Evolutionary conservation across 768 basidiomycete genomes (phyloP).

Genomic region (Kwoniella mangroviensis): DNA sequence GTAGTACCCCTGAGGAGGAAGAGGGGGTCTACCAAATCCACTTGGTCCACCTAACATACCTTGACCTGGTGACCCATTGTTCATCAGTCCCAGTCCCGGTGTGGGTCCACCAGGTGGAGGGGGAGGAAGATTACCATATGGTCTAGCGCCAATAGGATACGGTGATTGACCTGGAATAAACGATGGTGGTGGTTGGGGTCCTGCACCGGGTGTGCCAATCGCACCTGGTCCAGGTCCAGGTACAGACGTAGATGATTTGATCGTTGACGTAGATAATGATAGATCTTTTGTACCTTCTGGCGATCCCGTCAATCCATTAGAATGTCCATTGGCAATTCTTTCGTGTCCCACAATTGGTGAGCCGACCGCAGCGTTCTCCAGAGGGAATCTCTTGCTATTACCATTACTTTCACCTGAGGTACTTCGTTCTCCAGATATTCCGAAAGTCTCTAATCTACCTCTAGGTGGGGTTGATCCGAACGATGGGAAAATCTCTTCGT

Average conservation of each 20-base stretch:
- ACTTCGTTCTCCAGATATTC: slow-evolving; percentile 15
- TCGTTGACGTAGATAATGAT: background rate
- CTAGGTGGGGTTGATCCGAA: slow-evolving; percentile 35
- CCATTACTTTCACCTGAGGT: slow-evolving; percentile 34
- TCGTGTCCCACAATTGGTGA: slow-evolving; percentile 18
- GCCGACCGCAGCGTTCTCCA: slow-evolving; percentile 29
- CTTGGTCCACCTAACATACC: slow-evolving; percentile 23
- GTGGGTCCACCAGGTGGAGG: slow-evolving; percentile 13
- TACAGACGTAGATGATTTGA: background rate
- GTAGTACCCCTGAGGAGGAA: slow-evolving; percentile 13
- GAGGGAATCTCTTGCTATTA: slow-evolving; percentile 31
- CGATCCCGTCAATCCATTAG: background rate
- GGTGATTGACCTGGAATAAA: slow-evolving; percentile 8
- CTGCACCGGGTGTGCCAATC: slow-evolving; percentile 11
- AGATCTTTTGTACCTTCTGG: slow-evolving; percentile 10
- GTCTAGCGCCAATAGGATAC: background rate
- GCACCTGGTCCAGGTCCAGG: slow-evolving; percentile 16
- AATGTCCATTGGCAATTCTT: background rate
- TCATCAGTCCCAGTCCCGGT: slow-evolving; percentile 7
- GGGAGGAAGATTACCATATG: slow-evolving; percentile 6
- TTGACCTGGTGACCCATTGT: slow-evolving; percentile 2
- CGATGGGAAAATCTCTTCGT: slow-evolving; percentile 14
- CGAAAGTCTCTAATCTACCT: slow-evolving; percentile 25
- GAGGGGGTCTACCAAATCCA: slow-evolving; percentile 29
- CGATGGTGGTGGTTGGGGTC: background rate